Evolutionary conservation across 352 stramenopile species (phyloP).

Genomic region (Phytopythium boreale): DNA sequence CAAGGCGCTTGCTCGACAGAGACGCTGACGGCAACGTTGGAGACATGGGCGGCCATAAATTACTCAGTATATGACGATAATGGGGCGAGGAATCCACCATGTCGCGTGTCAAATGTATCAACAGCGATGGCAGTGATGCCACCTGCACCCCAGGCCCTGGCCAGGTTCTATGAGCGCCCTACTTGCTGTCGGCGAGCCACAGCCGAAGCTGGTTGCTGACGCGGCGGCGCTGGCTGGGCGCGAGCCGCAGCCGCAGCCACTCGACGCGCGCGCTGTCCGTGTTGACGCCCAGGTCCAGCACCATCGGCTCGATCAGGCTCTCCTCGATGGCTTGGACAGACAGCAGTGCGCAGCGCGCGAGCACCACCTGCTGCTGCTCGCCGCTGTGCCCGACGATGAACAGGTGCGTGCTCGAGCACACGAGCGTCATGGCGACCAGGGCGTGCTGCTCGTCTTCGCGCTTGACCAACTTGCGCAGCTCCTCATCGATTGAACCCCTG

Average conservation of each 20-base stretch:
- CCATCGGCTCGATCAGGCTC: conserved; percentile 54
- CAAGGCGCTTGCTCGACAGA: background rate
- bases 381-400: conserved; percentile 55
- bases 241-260: conserved; percentile 64
- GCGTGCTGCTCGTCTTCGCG: conserved; percentile 19
- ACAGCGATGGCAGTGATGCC: too few species aligned
- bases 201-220: conserved; percentile 62
- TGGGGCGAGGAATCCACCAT: too few species aligned
- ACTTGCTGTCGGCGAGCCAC: conserved; percentile 36
- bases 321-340: conserved; percentile 68
- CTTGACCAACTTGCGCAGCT: conserved; percentile 30
- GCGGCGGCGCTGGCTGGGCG: conserved; percentile 40
- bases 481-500: conserved; percentile 17
- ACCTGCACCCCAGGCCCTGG: background rate
- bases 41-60: too few species aligned
- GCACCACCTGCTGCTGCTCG: conserved; percentile 35
- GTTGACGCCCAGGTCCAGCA: conserved; percentile 60
- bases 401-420: conserved; percentile 41
- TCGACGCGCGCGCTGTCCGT: conserved; percentile 20
- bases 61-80: too few species aligned
- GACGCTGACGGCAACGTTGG: too few species aligned
- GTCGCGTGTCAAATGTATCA: too few species aligned
- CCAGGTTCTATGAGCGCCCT: background rate
- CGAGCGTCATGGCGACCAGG: conserved; percentile 41
- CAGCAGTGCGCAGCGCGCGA: conserved; percentile 40